phyloP scores from a whole-genome alignment of 345 rosid genomes.

The Euclidium syriacum region DNA sequence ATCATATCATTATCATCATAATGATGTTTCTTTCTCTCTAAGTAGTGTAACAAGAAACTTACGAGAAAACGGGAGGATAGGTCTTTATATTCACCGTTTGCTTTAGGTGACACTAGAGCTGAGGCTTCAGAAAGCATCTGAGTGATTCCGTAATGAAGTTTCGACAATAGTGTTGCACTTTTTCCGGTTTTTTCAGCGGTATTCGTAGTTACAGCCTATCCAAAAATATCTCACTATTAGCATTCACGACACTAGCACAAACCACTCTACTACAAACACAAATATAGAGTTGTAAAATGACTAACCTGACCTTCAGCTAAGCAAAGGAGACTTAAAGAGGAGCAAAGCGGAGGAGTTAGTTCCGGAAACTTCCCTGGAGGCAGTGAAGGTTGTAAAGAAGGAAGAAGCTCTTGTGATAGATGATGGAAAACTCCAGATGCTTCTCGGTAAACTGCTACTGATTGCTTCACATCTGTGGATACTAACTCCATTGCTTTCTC shows the following conservation, averaged over 20 bases:
- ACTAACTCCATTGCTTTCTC: constrained; percentile 63
- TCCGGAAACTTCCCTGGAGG: constrained; percentile 56
- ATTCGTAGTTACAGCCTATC: constrained; percentile 52
- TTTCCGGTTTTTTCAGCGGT: constrained; percentile 63
- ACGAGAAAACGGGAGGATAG: constrained; percentile 53
- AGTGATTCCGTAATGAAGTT: constrained; percentile 62
- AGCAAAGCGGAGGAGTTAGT: constrained; percentile 44
- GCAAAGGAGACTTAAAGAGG: constrained; percentile 58
- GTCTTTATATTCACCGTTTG: constrained; percentile 40
- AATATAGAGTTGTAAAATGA: not conserved
- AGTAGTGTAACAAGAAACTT: constrained; percentile 6
- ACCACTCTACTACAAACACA: not conserved
- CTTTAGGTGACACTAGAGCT: constrained; percentile 31
- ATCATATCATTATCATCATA: no score
- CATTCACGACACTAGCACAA: no score
- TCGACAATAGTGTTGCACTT: constrained; percentile 48
- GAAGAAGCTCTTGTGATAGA: constrained; percentile 53
- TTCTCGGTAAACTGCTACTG: constrained; percentile 60
- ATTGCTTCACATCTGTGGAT: constrained; percentile 51
- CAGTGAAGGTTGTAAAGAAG: constrained; percentile 36
- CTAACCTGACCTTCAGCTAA: constrained; percentile 88
- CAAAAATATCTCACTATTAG: not conserved
- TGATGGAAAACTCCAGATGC: constrained; percentile 71
- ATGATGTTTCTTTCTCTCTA: no score
- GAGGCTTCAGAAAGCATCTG: constrained; percentile 54